A percentile compares a stretch with the other conserved stretches of the same genome.
phyloP scores from a whole-genome alignment of 805 yeast species.

The Starmerella ratchasimensis region DNA sequence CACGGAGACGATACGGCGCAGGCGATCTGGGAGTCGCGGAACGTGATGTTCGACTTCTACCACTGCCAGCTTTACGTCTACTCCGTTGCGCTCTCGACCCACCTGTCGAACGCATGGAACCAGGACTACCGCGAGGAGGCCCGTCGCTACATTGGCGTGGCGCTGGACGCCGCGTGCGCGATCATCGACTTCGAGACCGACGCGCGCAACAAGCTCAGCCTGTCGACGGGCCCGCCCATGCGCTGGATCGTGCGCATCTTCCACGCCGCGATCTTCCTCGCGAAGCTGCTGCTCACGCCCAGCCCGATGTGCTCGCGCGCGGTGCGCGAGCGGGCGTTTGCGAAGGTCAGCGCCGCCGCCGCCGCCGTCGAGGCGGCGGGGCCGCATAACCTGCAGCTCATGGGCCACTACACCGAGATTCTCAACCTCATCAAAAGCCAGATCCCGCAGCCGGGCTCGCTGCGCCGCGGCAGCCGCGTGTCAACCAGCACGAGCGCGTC shows the following conservation, averaged over 20 bases:
- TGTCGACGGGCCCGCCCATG: slow-evolving; percentile 68
- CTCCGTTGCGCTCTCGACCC: slow-evolving; percentile 51
- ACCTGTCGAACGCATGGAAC: not conserved
- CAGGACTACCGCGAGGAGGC: not conserved
- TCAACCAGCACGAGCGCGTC: no score
- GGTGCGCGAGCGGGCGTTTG: not conserved
- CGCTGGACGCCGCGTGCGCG: slow-evolving; percentile 73
- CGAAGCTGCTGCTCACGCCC: slow-evolving; percentile 48
- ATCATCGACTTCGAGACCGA: slow-evolving; percentile 50
- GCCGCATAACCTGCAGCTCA: slow-evolving; percentile 6
- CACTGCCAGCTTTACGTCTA: slow-evolving; percentile 74
- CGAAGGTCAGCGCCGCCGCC: slow-evolving; percentile 4
- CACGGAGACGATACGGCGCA: not conserved
- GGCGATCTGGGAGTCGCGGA: slow-evolving; percentile 42
- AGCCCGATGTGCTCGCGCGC: not conserved
- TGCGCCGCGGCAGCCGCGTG: no score
- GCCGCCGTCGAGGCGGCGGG: slow-evolving; percentile 6
- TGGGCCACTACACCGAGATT: slow-evolving; percentile 7
- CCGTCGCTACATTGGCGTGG: slow-evolving; percentile 55
- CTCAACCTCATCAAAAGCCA: slow-evolving; percentile 4
- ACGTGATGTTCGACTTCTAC: slow-evolving; percentile 66
- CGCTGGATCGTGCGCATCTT: slow-evolving; percentile 80
- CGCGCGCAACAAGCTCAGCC: slow-evolving; percentile 44
- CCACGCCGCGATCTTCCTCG: slow-evolving; percentile 78
- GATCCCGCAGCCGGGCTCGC: no score